Evolutionary conservation across 2,329 filamentous ascomycete genomes (phyloP).

Genomic region (Pleomassaria siparia): DNA sequence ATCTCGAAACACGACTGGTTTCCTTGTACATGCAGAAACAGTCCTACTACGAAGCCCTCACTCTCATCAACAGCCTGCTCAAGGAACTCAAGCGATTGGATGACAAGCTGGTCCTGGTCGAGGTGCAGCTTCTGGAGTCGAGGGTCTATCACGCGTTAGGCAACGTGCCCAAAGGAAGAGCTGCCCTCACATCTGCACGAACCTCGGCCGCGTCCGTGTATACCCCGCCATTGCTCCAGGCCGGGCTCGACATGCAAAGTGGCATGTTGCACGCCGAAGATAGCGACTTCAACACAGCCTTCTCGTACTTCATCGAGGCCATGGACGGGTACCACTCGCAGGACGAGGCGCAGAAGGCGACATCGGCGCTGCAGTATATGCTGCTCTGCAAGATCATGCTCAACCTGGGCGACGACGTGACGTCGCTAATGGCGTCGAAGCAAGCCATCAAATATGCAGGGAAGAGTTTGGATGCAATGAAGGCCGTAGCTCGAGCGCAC

Average conservation of each 20-base stretch:
- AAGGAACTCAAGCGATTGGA: constrained; percentile 97
- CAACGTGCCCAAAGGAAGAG: constrained; percentile 93
- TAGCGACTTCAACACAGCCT: constrained; percentile 98
- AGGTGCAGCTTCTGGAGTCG: constrained; percentile 96
- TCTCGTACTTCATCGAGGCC: constrained; percentile 98
- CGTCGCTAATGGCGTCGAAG: constrained; percentile 91
- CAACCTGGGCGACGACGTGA: constrained; percentile 94
- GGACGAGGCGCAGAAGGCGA: constrained; percentile 85
- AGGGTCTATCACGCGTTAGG: constrained; percentile 96
- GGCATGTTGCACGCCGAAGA: constrained; percentile 99
- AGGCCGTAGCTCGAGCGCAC: constrained; percentile 94
- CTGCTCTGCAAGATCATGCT: constrained; percentile 99
- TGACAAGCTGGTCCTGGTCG: constrained; percentile 96
- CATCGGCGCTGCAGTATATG: constrained; percentile 98
- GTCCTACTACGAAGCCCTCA: constrained; percentile 94
- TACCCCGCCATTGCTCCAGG: constrained; percentile 91
- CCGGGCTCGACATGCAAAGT: constrained; percentile 97
- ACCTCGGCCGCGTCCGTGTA: constrained; percentile 97
- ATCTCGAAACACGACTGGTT: constrained; percentile 94
- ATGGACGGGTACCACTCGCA: constrained; percentile 95
- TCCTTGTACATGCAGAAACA: constrained; percentile 95
- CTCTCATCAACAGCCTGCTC: constrained; percentile 92
- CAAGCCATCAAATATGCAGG: constrained; percentile 95
- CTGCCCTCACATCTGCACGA: constrained; percentile 88
- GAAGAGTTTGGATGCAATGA: constrained; percentile 97